Base-by-base conservation (phyloP, 2,329 filamentous ascomycete species). In the Monascus ruber region DNA sequence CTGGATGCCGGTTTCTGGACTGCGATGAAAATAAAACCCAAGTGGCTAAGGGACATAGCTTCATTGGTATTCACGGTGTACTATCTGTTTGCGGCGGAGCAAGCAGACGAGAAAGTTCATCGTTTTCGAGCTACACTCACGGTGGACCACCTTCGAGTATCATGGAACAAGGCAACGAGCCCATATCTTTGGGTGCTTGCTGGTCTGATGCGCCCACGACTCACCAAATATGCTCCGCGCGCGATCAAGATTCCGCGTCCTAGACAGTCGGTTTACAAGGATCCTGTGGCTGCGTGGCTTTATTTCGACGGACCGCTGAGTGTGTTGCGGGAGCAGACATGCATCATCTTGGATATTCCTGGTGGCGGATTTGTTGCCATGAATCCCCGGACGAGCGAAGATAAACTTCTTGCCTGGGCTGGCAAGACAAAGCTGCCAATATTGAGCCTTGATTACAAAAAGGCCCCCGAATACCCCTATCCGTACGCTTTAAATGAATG, bases 1-100 rank as follows among this genome's bases (percentile, higher is more conserved):
- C 66, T 98, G 44, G 91, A 98, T 53, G 91, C 91, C 5, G 91
- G 91, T 1, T 98, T 95, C 62, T 98, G 91, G 91, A 94, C 87
- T 0, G 91, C 91, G 28, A 98, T 98, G 91, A 82, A 79, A 53
- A 88, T 98, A 47, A 77, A 76, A 41, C 71, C 71, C 35, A 87
- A 83, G 52, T 88, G 84, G 77, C 50, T 94, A 33, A 74, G 87
- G 31, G 88, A 96, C 58, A 57, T 94, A 9, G 77, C 83, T 6
- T 87, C 85, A 56, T 71, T 96, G 17, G 69, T 85, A 35, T 96
- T 95, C 62, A 85, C 85, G 0, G 58, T 83, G 7, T 98, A 94
- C 63, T 98, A 98, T 59, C 71, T 98, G 46, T 75, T 96, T 39
- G 86, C 88, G 9, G 87, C 91, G 0, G 89, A 96, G 62, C 82